Conservation (phyloP, 73 alveolate genomes). For the Urostyla sp. region DNA sequence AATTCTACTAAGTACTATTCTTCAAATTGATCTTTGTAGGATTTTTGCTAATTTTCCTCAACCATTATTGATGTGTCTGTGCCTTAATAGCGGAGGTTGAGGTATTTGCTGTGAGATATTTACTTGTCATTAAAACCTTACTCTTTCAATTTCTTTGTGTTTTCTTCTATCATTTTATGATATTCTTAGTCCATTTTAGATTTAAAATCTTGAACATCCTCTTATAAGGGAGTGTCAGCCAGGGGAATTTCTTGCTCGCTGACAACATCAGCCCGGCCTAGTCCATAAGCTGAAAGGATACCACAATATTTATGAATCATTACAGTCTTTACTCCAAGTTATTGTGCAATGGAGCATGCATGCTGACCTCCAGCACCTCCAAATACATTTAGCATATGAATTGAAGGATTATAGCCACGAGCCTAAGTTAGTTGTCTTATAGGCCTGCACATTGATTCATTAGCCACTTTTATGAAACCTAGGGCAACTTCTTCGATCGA, state of each 20-base stretch:
- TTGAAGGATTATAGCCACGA: slow-evolving; percentile 82
- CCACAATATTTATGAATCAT: slow-evolving; percentile 85
- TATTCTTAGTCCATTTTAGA: not conserved
- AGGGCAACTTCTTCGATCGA: slow-evolving; percentile 70
- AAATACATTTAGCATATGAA: slow-evolving; percentile 80
- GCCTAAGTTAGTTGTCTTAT: slow-evolving; percentile 86
- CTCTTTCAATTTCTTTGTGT: slow-evolving; percentile 25
- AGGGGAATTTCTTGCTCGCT: slow-evolving; percentile 61
- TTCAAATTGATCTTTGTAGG: slow-evolving; percentile 45
- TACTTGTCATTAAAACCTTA: slow-evolving; percentile 53
- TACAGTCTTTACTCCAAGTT: slow-evolving; percentile 78
- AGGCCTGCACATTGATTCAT: slow-evolving; percentile 93
- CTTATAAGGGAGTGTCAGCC: slow-evolving; percentile 1
- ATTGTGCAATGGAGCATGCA: slow-evolving; percentile 87
- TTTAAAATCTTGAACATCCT: not conserved
- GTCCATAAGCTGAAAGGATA: slow-evolving; percentile 80
- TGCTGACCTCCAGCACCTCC: slow-evolving; percentile 98
- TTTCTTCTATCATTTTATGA: slow-evolving; percentile 3
- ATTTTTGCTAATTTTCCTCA: slow-evolving; percentile 9
- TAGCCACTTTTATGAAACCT: slow-evolving; percentile 91
- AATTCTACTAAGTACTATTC: slow-evolving; percentile 72
- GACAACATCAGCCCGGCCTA: slow-evolving; percentile 80
- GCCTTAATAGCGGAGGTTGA: slow-evolving; percentile 83
- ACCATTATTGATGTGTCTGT: slow-evolving; percentile 82
- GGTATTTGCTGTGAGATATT: slow-evolving; percentile 45